Percentiles rank a stretch among this genome's conserved stretches.
phyloP scores from a whole-genome alignment of 2,329 filamentous ascomycete species.

The Fusarium sp. region DNA sequence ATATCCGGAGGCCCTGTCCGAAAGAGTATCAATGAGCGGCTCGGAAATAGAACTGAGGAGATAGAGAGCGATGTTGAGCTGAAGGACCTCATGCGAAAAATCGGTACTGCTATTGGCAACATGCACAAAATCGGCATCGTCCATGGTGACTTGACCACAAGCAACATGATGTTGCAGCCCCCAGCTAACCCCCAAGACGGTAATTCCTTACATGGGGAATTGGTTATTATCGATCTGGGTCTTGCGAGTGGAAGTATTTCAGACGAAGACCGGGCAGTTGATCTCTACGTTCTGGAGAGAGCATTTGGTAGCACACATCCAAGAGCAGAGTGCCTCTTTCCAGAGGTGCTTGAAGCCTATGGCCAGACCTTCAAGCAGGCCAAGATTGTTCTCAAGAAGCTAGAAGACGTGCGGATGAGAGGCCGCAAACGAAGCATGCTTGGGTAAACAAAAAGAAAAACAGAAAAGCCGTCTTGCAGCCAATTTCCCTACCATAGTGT shows the following conservation, averaged over 20 bases:
- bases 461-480: conserved; percentile 39
- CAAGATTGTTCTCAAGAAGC: conserved; percentile 76
- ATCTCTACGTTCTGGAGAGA: conserved; percentile 93
- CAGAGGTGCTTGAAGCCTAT: conserved; percentile 80
- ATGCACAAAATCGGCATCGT: conserved; percentile 88
- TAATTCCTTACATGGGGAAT: conserved; percentile 69
- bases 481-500: conserved; percentile 41
- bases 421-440: conserved; percentile 98
- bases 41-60: conserved; percentile 59
- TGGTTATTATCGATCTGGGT: conserved; percentile 95
- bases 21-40: conserved; percentile 74
- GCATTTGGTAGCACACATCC: conserved; percentile 97
- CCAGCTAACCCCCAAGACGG: conserved; percentile 36
- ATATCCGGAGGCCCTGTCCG: conserved; percentile 78
- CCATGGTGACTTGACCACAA: conserved; percentile 96
- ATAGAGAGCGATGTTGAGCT: conserved; percentile 62
- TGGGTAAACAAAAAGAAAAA: conserved; percentile 63
- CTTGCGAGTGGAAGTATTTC: conserved; percentile 82
- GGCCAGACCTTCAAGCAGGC: conserved; percentile 79
- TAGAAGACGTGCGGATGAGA: conserved; percentile 93
- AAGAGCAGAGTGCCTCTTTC: conserved; percentile 79
- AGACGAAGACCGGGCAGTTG: conserved; percentile 94
- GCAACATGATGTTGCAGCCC: conserved; percentile 86
- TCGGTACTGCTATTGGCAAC: conserved; percentile 76
- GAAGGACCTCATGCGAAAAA: conserved; percentile 71